Base-by-base conservation (phyloP, 257 asterid species). In the Petrea volubilis region DNA sequence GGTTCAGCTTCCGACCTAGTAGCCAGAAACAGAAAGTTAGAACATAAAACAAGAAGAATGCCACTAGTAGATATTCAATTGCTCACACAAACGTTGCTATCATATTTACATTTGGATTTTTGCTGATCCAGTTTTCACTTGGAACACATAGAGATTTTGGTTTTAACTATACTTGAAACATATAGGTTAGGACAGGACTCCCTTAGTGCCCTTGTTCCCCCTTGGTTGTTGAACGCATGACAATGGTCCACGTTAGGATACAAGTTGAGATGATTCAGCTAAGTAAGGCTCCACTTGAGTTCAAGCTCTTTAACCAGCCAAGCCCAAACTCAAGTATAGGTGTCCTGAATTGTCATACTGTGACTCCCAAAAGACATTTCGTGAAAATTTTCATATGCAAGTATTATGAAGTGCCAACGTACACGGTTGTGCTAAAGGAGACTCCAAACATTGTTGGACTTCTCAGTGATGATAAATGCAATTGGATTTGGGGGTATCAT, bases 1-100 rank as follows among this genome's bases (percentile, higher is more conserved):
- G 90, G 44, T 60, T 89, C 95, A 69, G 80, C 84, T 73, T 84
- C 91, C 56, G 89, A 78, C 89, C 97, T 92, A 88, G 85, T 52
- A 71, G 71, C 63, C 73, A 56, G 55, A 60, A 59, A 47, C 60
- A 70, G 64, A 60, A 41, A 24, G 40, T 34, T 71, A 78, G 64
- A 64, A 31, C 60, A 51, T 62, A 28, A 52, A 25, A 68, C 18
- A 33, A 52, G 55, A 21, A 60, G 60, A 64, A 72, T 50, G 15
- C 43, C 18, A 60, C 12, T 23, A 40, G 34, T 44, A 36, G 63
- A 47, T 25, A 33, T 60, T 46, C 13, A 68, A 66, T 13, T 50
- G 49, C 71, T 5, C 20, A 40, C n/a, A 28, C 40, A 53, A 68
- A 60, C 59, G 43, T 51, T 60, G 51, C 43, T 27, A 47, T 43